Evolutionary conservation across 768 basidiomycete species (phyloP).

Genomic region (Lentinula lateritia): DNA sequence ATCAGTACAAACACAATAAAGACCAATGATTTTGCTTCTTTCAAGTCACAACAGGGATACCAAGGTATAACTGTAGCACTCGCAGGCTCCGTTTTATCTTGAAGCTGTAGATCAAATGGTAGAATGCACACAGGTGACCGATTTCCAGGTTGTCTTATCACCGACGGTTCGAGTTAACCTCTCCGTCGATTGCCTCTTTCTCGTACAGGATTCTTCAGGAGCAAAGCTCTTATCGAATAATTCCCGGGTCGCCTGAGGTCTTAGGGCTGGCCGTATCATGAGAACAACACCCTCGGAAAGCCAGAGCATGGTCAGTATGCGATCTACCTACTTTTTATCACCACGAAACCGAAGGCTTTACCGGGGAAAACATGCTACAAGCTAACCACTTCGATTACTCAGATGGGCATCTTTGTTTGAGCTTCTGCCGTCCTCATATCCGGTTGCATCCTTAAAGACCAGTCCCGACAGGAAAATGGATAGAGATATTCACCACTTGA

Average conservation of each 20-base stretch:
- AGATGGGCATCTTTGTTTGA: background rate
- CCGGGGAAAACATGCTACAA: background rate
- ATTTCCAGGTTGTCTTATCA: too few species aligned
- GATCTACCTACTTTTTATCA: background rate
- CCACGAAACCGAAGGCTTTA: background rate
- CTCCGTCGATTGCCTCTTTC: background rate
- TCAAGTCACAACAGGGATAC: too few species aligned
- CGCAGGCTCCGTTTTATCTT: too few species aligned
- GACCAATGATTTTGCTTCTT: too few species aligned
- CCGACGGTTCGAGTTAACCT: background rate
- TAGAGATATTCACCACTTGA: background rate
- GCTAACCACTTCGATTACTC: slow-evolving; percentile 7
- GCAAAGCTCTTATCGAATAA: background rate
- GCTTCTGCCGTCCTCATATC: slow-evolving; percentile 2
- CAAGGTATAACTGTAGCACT: too few species aligned
- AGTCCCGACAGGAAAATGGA: background rate
- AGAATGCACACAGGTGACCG: too few species aligned
- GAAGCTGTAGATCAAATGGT: too few species aligned
- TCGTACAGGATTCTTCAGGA: background rate
- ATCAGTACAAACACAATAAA: too few species aligned
- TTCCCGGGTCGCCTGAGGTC: background rate
- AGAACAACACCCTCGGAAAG: background rate
- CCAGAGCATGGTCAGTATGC: background rate
- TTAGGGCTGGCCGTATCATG: background rate
- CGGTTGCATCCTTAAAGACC: background rate